Evolutionary conservation across 148 eudicot genomes (phyloP).

Genomic region (Silene latifolia): DNA sequence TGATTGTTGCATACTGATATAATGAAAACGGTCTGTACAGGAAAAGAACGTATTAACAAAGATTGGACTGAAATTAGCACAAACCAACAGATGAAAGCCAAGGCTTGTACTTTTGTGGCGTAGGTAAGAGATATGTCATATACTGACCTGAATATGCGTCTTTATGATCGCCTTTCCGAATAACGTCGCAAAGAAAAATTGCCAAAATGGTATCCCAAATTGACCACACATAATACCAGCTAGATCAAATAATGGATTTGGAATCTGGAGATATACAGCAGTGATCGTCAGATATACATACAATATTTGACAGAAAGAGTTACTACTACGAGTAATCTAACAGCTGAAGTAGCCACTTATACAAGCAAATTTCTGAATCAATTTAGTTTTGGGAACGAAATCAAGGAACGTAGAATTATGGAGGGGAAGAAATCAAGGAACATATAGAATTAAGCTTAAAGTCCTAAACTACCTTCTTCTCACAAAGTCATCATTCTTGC

Average conservation of each 20-base stretch:
- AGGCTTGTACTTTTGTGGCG: slow-evolving; percentile 1
- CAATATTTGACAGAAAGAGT: neutral
- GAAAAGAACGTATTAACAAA: slow-evolving; percentile 3
- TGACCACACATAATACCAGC: slow-evolving; percentile 99
- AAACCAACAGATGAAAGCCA: slow-evolving; percentile 3
- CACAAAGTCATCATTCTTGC: too few species aligned
- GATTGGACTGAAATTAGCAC: neutral
- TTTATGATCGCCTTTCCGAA: slow-evolving; percentile 90
- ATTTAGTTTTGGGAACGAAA: too few species aligned
- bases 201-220: slow-evolving; percentile 93
- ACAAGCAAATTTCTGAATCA: neutral
- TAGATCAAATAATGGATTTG: slow-evolving; percentile 97
- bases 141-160: slow-evolving; percentile 89
- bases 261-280: slow-evolving; percentile 51
- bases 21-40: slow-evolving; percentile 76
- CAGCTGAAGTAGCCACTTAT: neutral
- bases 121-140: neutral
- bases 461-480: too few species aligned
- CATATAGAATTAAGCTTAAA: too few species aligned
- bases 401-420: neutral
- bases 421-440: too few species aligned
- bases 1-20: slow-evolving; percentile 96
- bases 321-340: neutral
- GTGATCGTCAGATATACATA: neutral
- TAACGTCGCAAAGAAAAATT: slow-evolving; percentile 84